phyloP scores from a whole-genome alignment of 148 eudicot species.

The Selenicereus undatus region DNA sequence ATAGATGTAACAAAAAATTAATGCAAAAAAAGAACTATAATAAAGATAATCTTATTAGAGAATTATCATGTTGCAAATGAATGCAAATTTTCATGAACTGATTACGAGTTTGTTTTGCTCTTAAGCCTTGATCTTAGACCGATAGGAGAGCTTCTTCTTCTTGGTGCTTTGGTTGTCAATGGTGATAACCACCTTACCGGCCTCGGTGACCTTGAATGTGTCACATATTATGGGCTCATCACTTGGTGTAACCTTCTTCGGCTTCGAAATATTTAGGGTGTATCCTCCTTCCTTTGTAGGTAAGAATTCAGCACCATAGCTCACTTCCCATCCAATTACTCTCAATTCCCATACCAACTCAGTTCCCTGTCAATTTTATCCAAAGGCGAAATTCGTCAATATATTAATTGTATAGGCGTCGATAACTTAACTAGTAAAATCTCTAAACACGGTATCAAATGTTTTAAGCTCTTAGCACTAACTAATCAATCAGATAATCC shows the following conservation, averaged over 20 bases:
- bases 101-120: neutral
- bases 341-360: constrained; percentile 51
- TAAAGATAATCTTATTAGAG: neutral
- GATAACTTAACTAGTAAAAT: neutral
- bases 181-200: constrained; percentile 48
- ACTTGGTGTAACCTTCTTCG: constrained; percentile 37
- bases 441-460: neutral
- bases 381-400: no score
- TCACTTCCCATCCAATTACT: constrained; percentile 61
- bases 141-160: constrained; percentile 60
- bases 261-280: constrained; percentile 45
- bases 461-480: neutral
- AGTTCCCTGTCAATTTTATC: constrained; percentile 22
- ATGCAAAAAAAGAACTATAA: neutral
- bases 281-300: constrained; percentile 49
- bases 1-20: constrained; percentile 8
- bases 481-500: neutral
- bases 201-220: constrained; percentile 48
- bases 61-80: constrained; percentile 19
- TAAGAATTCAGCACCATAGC: constrained; percentile 44
- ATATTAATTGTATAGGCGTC: no score
- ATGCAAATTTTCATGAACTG: constrained; percentile 1
- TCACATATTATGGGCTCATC: constrained; percentile 43
- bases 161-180: constrained; percentile 52
- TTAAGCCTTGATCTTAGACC: constrained; percentile 51